A percentile compares a stretch with the other conserved stretches of the same genome.
phyloP scores from a whole-genome alignment of 164 flowering plant genomes.

The Vitis labrusca region DNA sequence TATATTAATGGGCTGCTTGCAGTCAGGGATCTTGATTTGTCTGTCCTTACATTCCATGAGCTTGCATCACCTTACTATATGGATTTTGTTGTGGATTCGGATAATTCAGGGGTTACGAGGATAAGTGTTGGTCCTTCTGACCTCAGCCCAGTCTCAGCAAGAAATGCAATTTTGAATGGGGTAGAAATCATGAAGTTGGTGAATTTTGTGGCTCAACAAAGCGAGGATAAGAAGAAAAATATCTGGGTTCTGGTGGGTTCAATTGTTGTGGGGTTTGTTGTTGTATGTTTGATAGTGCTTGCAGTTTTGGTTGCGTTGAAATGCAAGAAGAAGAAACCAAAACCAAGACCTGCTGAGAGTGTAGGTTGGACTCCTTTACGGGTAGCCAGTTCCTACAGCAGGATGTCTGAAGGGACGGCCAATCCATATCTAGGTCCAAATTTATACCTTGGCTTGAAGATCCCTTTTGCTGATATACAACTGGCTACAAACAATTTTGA shows the following conservation, averaged over 20 bases:
- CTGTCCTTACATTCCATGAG: slow-evolving; percentile 34
- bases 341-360: slow-evolving; percentile 44
- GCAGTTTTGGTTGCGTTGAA: slow-evolving; percentile 22
- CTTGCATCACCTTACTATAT: slow-evolving; percentile 64
- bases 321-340: slow-evolving; percentile 42
- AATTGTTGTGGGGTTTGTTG: slow-evolving; percentile 41
- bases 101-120: slow-evolving; percentile 26
- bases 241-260: slow-evolving; percentile 42
- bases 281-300: slow-evolving; percentile 25
- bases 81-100: slow-evolving; percentile 55
- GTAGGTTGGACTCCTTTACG: slow-evolving; percentile 61
- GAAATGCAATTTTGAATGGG: slow-evolving; percentile 79
- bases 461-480: slow-evolving; percentile 66
- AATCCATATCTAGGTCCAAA: slow-evolving; percentile 46
- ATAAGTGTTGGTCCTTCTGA: slow-evolving; percentile 75
- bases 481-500: slow-evolving; percentile 67
- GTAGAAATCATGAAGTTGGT: slow-evolving; percentile 79
- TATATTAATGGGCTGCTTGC: slow-evolving; percentile 54
- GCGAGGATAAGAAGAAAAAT: slow-evolving; percentile 24
- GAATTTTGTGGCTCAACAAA: slow-evolving; percentile 13
- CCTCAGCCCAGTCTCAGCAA: slow-evolving; percentile 29
- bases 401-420: slow-evolving; percentile 46
- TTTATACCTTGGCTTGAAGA: slow-evolving; percentile 42
- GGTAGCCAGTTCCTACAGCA: slow-evolving; percentile 53
- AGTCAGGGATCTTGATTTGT: slow-evolving; percentile 56